These are phyloP conservation scores for Microdochium bolleyi DNA, from an alignment of 2,329 filamentous ascomycete genomes.

Conservation along the genomic window DNA sequence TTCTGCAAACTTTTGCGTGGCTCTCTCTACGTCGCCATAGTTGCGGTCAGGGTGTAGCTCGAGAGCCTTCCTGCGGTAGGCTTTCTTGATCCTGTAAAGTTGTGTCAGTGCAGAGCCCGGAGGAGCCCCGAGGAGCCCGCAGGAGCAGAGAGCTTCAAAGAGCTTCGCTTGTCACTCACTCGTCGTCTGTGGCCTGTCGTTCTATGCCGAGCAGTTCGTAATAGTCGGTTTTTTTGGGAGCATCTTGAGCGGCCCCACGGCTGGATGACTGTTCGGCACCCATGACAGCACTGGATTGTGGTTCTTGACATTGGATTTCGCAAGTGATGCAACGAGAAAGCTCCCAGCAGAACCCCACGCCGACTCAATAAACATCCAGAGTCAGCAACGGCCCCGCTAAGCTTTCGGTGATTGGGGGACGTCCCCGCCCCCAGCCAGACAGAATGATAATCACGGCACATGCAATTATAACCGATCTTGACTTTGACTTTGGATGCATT, in stretches of 20 bases:
- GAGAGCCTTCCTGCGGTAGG: constrained; percentile 83
- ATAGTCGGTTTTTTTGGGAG: constrained; percentile 60
- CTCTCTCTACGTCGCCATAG: constrained; percentile 72
- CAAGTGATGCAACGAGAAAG: too few relatives aligned
- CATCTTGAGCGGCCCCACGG: constrained; percentile 16
- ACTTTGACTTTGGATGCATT: too few relatives aligned
- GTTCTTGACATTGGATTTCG: too few relatives aligned
- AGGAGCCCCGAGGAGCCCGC: neutral
- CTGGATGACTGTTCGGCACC: constrained; percentile 48
- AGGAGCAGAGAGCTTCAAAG: too few relatives aligned
- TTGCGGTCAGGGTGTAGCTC: constrained; percentile 95
- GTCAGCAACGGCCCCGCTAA: too few relatives aligned
- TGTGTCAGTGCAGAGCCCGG: neutral
- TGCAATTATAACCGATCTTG: too few relatives aligned
- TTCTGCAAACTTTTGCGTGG: constrained; percentile 82
- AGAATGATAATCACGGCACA: too few relatives aligned
- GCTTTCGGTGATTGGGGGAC: too few relatives aligned
- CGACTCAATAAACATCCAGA: too few relatives aligned
- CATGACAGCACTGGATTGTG: constrained; percentile 24
- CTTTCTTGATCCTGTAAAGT: constrained; percentile 72
- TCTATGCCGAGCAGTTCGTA: constrained; percentile 78
- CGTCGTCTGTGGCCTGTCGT: constrained; percentile 67
- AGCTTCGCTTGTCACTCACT: too few relatives aligned
- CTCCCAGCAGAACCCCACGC: too few relatives aligned
- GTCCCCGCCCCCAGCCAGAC: too few relatives aligned